A percentile compares a stretch with the other conserved stretches of the same genome.
Conservation (phyloP, 345 rosid species). For the Eutrema heterophyllum region DNA sequence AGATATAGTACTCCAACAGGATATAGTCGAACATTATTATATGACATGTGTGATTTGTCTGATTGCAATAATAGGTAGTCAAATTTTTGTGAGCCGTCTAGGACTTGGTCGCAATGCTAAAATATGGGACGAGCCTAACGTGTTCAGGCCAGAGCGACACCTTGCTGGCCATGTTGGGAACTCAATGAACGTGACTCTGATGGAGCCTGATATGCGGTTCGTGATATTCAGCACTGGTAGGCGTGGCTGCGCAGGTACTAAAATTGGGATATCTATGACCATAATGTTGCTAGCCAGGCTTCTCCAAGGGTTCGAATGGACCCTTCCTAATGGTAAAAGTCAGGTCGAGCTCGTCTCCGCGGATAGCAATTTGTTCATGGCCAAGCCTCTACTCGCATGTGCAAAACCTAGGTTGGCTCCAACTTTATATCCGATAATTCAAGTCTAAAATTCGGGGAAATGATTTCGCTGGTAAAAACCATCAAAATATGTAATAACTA, state of each 20-base stretch:
- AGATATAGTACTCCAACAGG: no score
- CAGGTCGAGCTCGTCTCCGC: neutral
- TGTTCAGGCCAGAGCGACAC: conserved; percentile 36
- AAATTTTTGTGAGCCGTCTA: conserved; percentile 22
- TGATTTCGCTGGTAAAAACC: no score
- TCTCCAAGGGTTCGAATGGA: neutral
- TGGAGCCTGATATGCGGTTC: conserved; percentile 33
- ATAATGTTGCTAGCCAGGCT: conserved; percentile 40
- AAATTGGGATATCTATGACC: conserved; percentile 40
- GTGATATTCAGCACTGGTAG: conserved; percentile 40
- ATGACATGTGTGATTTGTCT: neutral
- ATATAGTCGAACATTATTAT: neutral
- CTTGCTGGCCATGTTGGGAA: neutral
- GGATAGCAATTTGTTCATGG: conserved; percentile 1
- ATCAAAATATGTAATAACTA: no score
- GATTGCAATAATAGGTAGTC: conserved; percentile 21
- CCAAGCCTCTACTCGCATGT: conserved; percentile 24
- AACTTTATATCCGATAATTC: neutral
- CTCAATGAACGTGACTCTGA: conserved; percentile 12
- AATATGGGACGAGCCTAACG: conserved; percentile 31
- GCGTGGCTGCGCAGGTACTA: conserved; percentile 37
- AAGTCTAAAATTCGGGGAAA: neutral
- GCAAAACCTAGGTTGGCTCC: neutral
- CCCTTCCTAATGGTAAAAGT: neutral
- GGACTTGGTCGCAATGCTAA: conserved; percentile 37